Conservation (phyloP, 2,329 filamentous ascomycete genomes). For the Nigrospora sphaerica region DNA sequence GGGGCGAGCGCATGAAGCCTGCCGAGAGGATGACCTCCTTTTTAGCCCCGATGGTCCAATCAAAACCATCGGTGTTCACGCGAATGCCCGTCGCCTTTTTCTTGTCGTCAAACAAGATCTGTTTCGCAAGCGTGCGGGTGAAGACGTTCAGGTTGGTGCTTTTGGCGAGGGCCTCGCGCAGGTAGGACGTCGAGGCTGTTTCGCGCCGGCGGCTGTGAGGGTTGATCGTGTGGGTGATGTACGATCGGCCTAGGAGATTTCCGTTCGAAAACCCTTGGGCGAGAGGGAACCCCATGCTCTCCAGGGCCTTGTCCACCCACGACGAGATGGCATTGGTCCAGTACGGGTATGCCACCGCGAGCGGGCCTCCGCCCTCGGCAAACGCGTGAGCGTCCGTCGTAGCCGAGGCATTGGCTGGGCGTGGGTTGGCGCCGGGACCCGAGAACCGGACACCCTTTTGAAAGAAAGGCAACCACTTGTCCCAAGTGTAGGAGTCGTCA, state of each 20-base stretch:
- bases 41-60: constrained; percentile 6
- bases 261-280: constrained; percentile 33
- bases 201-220: constrained; percentile 8
- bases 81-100: constrained; percentile 24
- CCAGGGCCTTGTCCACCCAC: constrained; percentile 29
- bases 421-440: constrained; percentile 8
- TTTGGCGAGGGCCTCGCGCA: background rate
- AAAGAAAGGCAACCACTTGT: constrained; percentile 11
- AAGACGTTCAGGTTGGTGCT: constrained; percentile 7
- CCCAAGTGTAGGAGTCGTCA: constrained; percentile 14
- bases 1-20: constrained; percentile 27
- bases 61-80: constrained; percentile 10
- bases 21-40: constrained; percentile 29
- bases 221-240: constrained; percentile 20
- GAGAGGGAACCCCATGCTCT: constrained; percentile 29
- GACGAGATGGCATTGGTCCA: constrained; percentile 29
- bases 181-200: constrained; percentile 1
- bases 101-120: constrained; percentile 31
- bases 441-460: constrained; percentile 15
- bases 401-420: constrained; percentile 16
- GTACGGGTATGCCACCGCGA: constrained; percentile 11
- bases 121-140: constrained; percentile 30
- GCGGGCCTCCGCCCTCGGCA: constrained; percentile 16
- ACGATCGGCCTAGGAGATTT: constrained; percentile 29
- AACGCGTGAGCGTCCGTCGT: constrained; percentile 21